Evolutionary conservation across 495 filamentous ascomycete genomes (phyloP).

Genomic region (Pseudotulostoma volvatum): DNA sequence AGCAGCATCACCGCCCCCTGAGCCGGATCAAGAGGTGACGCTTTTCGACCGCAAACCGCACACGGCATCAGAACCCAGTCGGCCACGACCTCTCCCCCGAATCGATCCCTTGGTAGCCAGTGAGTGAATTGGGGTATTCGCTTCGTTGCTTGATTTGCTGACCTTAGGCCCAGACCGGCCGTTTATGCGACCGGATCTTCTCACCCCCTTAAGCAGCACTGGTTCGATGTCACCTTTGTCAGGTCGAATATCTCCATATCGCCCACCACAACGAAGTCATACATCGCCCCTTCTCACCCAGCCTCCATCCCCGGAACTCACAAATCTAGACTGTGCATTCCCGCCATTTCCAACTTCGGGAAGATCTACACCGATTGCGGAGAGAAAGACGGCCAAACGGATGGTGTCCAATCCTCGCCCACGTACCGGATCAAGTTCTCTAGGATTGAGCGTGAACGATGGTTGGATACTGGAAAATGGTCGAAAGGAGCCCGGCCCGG

Average conservation of each 20-base stretch:
- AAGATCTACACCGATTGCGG: conserved; percentile 14
- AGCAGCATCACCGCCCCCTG: neutral
- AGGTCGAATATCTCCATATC: conserved; percentile 22
- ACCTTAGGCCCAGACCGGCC: conserved; percentile 35
- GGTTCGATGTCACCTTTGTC: conserved; percentile 43
- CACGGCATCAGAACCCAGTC: conserved; percentile 10
- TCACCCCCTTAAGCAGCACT: conserved; percentile 42
- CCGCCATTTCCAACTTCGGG: conserved; percentile 38
- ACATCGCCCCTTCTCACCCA: conserved; percentile 27
- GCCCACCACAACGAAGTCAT: conserved; percentile 26
- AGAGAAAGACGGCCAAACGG: conserved; percentile 13
- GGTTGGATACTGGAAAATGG: conserved; percentile 7
- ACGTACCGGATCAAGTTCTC: conserved; percentile 6
- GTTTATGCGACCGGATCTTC: conserved; percentile 39
- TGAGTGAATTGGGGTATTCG: conserved; percentile 16
- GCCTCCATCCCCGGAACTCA: conserved; percentile 26
- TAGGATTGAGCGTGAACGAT: conserved; percentile 3
- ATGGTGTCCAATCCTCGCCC: conserved; percentile 8
- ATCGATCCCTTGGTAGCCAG: conserved; percentile 41
- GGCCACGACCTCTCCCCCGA: conserved; percentile 26
- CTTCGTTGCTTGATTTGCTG: neutral
- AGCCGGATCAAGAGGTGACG: neutral
- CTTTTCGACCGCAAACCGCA: neutral
- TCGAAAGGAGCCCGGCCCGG: conserved; percentile 7
- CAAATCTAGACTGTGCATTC: conserved; percentile 43